Percentiles rank a stretch among this genome's conserved stretches.
These are phyloP conservation scores for Apiospora aurea DNA, from an alignment of 2,329 filamentous ascomycete genomes.

Conservation along the genomic window DNA sequence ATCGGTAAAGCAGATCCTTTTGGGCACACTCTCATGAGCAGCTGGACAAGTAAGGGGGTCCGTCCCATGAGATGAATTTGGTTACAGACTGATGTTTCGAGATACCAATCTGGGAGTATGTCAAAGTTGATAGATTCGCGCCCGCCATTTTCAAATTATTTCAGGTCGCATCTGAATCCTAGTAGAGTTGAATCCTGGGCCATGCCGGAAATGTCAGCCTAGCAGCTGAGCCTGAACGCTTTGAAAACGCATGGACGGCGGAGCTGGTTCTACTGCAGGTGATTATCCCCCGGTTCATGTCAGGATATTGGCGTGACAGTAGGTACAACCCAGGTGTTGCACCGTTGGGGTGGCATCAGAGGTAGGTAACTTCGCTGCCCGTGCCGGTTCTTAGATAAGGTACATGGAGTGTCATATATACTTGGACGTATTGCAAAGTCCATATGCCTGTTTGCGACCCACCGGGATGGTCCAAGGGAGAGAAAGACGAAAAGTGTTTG, in stretches of 20 bases:
- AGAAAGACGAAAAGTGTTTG: background rate
- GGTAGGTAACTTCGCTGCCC: background rate
- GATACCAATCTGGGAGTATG: background rate
- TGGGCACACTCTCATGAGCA: background rate
- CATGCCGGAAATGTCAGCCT: background rate
- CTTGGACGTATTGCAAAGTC: background rate
- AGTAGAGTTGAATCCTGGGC: background rate
- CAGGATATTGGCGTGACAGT: background rate
- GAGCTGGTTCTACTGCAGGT: background rate
- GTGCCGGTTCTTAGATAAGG: no score
- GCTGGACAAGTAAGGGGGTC: background rate
- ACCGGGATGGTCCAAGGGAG: background rate
- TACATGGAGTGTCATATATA: no score
- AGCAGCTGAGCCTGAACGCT: background rate
- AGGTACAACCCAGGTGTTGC: background rate
- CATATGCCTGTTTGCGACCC: background rate
- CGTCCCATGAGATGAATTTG: background rate
- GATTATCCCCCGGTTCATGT: no score
- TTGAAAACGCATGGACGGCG: background rate
- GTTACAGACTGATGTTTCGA: background rate
- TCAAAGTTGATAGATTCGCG: background rate
- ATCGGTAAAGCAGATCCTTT: constrained; percentile 25
- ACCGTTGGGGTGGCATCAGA: background rate
- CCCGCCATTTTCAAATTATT: no score
- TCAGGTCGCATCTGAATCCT: background rate